These are phyloP conservation scores for Aspergillus sclerotioniger DNA, from an alignment of 495 filamentous ascomycete genomes.

Conservation along the genomic window DNA sequence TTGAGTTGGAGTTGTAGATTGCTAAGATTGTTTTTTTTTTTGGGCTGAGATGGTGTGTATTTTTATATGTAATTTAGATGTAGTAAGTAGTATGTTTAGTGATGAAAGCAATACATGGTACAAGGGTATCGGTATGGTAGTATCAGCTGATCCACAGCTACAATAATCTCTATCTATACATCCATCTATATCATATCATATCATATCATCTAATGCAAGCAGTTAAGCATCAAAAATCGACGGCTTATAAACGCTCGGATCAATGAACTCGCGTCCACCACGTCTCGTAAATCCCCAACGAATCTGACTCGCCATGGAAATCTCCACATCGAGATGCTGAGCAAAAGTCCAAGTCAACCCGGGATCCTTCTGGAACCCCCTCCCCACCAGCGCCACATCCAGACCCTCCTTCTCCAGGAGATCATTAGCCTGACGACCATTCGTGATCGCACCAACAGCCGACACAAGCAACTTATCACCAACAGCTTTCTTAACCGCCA, in stretches of 20 bases:
- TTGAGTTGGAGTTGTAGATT: no score
- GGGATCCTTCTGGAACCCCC: constrained; percentile 66
- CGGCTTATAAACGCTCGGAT: constrained; percentile 17
- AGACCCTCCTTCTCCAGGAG: constrained; percentile 56
- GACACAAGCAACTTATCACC: constrained; percentile 59
- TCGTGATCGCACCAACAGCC: constrained; percentile 64
- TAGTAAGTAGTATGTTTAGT: no score
- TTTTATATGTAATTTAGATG: no score
- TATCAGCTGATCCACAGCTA: no score
- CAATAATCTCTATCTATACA: constrained; percentile 1
- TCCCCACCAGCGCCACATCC: constrained; percentile 61
- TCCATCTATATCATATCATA: no score
- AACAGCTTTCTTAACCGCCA: constrained; percentile 61
- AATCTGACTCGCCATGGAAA: constrained; percentile 62
- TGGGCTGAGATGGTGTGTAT: no score
- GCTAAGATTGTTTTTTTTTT: no score
- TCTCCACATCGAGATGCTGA: constrained; percentile 58
- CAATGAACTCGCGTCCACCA: constrained; percentile 18
- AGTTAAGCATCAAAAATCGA: constrained; percentile 16
- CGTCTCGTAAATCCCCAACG: constrained; percentile 47
- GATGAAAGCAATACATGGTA: no score
- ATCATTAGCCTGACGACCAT: constrained; percentile 55
- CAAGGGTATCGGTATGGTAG: no score
- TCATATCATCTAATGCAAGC: background rate
- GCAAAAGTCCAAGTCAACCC: constrained; percentile 63